Evolutionary conservation across 2,329 filamentous ascomycete species (phyloP), one percentile per base, ranked within the genome.

Genomic region (Nemania abortiva): DNA sequence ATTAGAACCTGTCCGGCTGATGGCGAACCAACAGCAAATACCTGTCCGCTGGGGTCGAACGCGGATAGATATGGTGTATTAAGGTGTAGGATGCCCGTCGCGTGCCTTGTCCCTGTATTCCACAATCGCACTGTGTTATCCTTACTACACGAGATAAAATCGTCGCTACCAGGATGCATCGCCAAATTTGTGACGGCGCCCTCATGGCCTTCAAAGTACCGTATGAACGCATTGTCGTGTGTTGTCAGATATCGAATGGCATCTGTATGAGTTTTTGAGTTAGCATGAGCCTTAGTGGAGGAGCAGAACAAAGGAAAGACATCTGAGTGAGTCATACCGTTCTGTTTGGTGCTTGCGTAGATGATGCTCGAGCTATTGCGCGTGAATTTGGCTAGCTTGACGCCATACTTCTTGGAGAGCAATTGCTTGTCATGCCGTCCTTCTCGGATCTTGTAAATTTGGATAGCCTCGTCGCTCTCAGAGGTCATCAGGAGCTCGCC

Each of bases 351-450:
- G 79, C 93, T 97, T 60, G 96, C 95, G 77, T 98, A 98, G 68
- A 99, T 90, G 77, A 99, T 94, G 79, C 93, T 95, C 24, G 93
- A 93, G 73, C 91, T 91, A 69, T 95, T 92, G 79, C 98, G 96
- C 0, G 95, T 97, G 81, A 98, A 99, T 75, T 93, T 92, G 45
- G 96, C 96, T 65, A 98, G 87, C 79, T 97, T 96, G 20, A 94
- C 94, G 68, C 96, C 96, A 77, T 99, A 99, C 80, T 99, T 99
- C 79, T 98, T 97, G 82, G 93, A 97, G 60, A 97, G 90, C 55
- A 98, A 87, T 68, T 91, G 91, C 83, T 98, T 98, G 55, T 94
- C 92, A 74, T 94, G 91, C 69, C 92, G 92, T 4, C 96, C 96
- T 73, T 97, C 94, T 76, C 92, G 93, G 71, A 97, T 91, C 76